Conservation (phyloP, 2,329 filamentous ascomycete genomes). For the Moelleriella libera region DNA sequence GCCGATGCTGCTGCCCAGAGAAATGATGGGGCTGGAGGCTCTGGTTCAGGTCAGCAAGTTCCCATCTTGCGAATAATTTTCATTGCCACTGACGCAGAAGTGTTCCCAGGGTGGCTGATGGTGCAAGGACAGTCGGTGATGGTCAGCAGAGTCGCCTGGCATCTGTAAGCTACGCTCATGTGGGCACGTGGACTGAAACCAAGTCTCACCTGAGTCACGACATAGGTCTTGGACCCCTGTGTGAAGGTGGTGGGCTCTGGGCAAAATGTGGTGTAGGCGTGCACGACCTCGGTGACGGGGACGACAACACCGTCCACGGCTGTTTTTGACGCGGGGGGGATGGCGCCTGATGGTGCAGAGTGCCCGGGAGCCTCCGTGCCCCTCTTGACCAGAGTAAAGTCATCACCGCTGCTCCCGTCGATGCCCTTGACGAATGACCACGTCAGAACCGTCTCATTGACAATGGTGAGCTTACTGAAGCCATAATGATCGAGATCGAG, state of each 20-base stretch:
- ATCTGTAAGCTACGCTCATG: background rate
- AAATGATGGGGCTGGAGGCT: too few species aligned
- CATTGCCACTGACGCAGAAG: background rate
- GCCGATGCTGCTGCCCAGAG: too few species aligned
- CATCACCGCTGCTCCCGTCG: slow-evolving; percentile 22
- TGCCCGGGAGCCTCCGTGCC: background rate
- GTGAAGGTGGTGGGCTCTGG: background rate
- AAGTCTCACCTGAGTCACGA: background rate
- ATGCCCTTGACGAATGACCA: slow-evolving; percentile 31
- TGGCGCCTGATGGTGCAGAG: background rate
- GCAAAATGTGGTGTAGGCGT: background rate
- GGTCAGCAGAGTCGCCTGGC: background rate
- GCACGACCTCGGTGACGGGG: background rate
- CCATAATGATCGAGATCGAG: slow-evolving; percentile 31
- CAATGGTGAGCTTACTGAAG: slow-evolving; percentile 22
- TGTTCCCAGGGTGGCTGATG: background rate
- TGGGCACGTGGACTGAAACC: background rate
- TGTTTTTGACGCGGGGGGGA: background rate
- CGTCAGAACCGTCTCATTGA: slow-evolving; percentile 7
- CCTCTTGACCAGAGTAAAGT: slow-evolving; percentile 11
- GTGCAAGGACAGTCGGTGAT: slow-evolving; percentile 1
- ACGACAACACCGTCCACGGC: background rate
- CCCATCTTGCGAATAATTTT: background rate
- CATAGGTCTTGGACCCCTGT: background rate
- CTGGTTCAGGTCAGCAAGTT: background rate